Evolutionary conservation across 2,329 filamentous ascomycete genomes (phyloP), one percentile per base, ranked within the genome.

Genomic region (Ophiosphaerella narmari): DNA sequence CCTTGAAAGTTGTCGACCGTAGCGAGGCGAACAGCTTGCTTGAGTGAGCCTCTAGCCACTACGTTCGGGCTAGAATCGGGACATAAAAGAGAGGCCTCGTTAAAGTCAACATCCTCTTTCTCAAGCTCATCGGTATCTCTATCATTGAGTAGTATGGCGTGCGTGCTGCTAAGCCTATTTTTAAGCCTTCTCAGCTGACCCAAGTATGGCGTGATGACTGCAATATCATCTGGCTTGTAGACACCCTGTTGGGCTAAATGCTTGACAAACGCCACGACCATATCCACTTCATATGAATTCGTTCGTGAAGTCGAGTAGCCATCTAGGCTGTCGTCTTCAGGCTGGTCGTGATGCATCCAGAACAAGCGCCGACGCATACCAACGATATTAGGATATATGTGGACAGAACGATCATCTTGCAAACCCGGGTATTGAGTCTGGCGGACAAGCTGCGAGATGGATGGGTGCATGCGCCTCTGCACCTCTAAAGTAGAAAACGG

Each of bases 1-100:
- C 88, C 89, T 60, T 92, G 87, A 46, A 90, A 91, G 55, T 91
- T 91, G 66, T 90, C 86, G 0, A 90, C 81, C 0, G 86, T 90
- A 0, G 86, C 85, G 0, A 87, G 68, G 4, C 64, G 39, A 2
- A 68, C 37, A 5, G 62, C 13, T 3, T 68, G 59, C 12, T 46
- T 54, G 2, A 66, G 42, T 7, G 55, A 50, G 12, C 58, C 66
- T 50, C 59, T 65, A n/a, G 59, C 48, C 0, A 66, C n/a, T 2
- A 57, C 52, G 13, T 39, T 54, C 12, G 45, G 45, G 6, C 39
- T 47, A 8, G 59, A 35, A 13, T 35, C 4, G 3, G 52, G 7
- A 9, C 7, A 7, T 29, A 11, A 7, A 29, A 29, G 7, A 11
- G 11, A 11, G 7, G 7, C 26, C 26, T 29, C 26, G 26, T 8